Evolutionary conservation across 371 early-diverging fungal species (phyloP).

Genomic region (Fennellomyces sp.): DNA sequence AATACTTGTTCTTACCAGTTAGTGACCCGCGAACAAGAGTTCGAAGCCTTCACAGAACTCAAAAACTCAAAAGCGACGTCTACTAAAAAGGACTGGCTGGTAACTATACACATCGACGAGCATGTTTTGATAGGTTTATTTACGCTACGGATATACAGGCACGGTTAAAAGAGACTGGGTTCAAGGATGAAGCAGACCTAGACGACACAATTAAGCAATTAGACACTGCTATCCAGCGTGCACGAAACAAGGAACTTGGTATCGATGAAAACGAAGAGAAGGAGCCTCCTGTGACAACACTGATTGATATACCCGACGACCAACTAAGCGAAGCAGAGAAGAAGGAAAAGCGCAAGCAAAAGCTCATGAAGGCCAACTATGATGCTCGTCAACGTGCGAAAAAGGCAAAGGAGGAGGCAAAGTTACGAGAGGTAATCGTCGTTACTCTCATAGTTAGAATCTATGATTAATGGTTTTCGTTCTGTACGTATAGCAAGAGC

Average conservation of each 20-base stretch:
- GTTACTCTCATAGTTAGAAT: background rate
- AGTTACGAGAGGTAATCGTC: constrained; percentile 47
- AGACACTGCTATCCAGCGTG: constrained; percentile 69
- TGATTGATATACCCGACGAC: constrained; percentile 83
- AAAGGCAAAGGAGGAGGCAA: constrained; percentile 80
- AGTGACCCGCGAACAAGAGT: constrained; percentile 58
- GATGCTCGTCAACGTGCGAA: constrained; percentile 83
- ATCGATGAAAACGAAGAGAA: constrained; percentile 79
- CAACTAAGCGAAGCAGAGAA: constrained; percentile 74
- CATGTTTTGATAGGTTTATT: no score
- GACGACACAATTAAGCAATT: constrained; percentile 71
- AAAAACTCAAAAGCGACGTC: constrained; percentile 52
- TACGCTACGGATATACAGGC: no score
- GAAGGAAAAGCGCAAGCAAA: constrained; percentile 87
- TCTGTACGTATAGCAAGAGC: constrained; percentile 70
- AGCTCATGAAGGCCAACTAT: constrained; percentile 78
- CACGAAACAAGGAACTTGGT: constrained; percentile 80
- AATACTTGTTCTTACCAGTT: constrained; percentile 32
- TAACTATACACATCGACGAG: constrained; percentile 28
- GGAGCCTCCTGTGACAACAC: constrained; percentile 73
- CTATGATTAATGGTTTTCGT: background rate
- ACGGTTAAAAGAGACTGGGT: constrained; percentile 64
- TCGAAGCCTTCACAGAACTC: constrained; percentile 60
- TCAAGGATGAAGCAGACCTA: constrained; percentile 75
- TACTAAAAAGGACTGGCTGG: constrained; percentile 60